These are phyloP conservation scores for Solanum peruvianum DNA, from an alignment of 257 asterid species.

Conservation along the genomic window DNA sequence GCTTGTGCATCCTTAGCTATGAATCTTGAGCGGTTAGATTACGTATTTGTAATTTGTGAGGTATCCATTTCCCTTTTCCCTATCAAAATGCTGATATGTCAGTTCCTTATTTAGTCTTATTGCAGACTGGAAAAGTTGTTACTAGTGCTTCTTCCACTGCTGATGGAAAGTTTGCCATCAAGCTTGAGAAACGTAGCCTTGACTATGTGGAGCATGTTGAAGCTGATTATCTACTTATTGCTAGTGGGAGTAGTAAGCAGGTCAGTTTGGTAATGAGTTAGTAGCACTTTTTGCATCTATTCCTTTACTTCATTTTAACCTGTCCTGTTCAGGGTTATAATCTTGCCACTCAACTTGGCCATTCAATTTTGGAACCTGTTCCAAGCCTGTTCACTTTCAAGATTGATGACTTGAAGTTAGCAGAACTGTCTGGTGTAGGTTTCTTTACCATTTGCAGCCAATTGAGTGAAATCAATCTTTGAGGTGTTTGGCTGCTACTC, in stretches of 20 bases:
- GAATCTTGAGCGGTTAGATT: not conserved
- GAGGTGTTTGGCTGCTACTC: not conserved
- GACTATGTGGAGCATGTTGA: constrained; percentile 46
- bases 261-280: constrained; percentile 13
- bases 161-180: constrained; percentile 50
- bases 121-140: constrained; percentile 78
- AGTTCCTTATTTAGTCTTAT: constrained; percentile 33
- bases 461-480: not conserved
- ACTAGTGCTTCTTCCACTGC: constrained; percentile 46
- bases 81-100: constrained; percentile 17
- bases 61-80: not conserved
- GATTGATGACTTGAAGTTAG: constrained; percentile 60
- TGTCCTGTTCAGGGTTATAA: constrained; percentile 54
- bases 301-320: constrained; percentile 1
- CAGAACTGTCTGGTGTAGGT: constrained; percentile 87
- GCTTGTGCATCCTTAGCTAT: not conserved
- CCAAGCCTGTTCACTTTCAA: constrained; percentile 97
- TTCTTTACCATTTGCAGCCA: constrained; percentile 6
- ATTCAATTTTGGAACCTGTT: constrained; percentile 79
- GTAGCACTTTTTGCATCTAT: not conserved
- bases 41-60: not conserved
- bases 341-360: constrained; percentile 78
- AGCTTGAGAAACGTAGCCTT: constrained; percentile 59
- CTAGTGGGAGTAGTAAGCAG: constrained; percentile 93
- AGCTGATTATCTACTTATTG: constrained; percentile 68